A percentile compares a stretch with the other conserved stretches of the same genome.
phyloP scores from a whole-genome alignment of 2,329 filamentous ascomycete genomes.

The Simplicillium aogashimaense region DNA sequence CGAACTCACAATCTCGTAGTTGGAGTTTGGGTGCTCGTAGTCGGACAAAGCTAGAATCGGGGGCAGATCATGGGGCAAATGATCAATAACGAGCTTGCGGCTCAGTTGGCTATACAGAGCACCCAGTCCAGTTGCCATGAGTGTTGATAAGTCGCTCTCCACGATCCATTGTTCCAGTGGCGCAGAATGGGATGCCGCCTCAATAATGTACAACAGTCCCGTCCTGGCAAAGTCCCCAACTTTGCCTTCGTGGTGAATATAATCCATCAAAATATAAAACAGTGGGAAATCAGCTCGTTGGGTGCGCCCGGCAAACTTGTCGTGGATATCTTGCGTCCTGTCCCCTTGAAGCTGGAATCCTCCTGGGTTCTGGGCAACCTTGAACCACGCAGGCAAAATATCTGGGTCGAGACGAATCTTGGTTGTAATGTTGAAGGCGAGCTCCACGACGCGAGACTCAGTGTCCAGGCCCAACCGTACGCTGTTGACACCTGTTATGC shows the following conservation, averaged over 20 bases:
- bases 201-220: slow-evolving; percentile 89
- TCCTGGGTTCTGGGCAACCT: slow-evolving; percentile 34
- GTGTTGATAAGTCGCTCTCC: slow-evolving; percentile 87
- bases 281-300: slow-evolving; percentile 90
- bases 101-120: slow-evolving; percentile 59
- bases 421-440: slow-evolving; percentile 91
- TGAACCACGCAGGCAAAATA: slow-evolving; percentile 89
- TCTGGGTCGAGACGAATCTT: slow-evolving; percentile 87
- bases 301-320: slow-evolving; percentile 73
- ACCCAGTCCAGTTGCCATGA: slow-evolving; percentile 93
- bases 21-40: slow-evolving; percentile 63
- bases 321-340: slow-evolving; percentile 51
- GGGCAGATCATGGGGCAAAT: slow-evolving; percentile 65
- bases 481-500: slow-evolving; percentile 64
- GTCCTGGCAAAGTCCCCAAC: slow-evolving; percentile 94
- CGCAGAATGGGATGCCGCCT: slow-evolving; percentile 75
- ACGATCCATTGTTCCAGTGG: slow-evolving; percentile 92
- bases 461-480: slow-evolving; percentile 69
- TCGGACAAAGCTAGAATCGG: slow-evolving; percentile 84
- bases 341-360: slow-evolving; percentile 17
- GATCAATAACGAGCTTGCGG: slow-evolving; percentile 72
- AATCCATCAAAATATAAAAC: slow-evolving; percentile 92
- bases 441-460: slow-evolving; percentile 80
- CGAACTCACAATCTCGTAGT: slow-evolving; percentile 63
- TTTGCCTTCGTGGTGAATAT: slow-evolving; percentile 90